Conservation (phyloP, 2,329 filamentous ascomycete genomes). For the Allantophomopsis lycopodina region DNA sequence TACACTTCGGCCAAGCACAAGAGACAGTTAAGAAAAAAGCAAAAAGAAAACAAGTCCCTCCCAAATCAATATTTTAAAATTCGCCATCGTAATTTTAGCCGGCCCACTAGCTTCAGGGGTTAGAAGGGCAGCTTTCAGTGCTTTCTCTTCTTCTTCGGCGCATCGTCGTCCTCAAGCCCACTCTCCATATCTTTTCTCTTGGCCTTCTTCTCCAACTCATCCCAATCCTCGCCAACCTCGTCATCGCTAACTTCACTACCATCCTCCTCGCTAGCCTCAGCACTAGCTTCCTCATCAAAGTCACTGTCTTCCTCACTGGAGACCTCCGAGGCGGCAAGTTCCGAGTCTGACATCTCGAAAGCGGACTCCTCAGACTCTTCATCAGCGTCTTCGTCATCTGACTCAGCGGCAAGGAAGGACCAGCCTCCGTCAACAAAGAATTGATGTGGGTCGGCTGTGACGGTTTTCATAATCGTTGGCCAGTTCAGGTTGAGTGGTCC, state of each 20-base stretch:
- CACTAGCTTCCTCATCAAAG: constrained; percentile 80
- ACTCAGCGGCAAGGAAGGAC: constrained; percentile 81
- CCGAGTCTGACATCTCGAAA: constrained; percentile 81
- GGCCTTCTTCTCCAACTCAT: constrained; percentile 84
- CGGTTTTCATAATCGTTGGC: constrained; percentile 99
- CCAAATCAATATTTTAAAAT: no score
- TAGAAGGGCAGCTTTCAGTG: constrained; percentile 14
- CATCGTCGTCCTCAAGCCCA: constrained; percentile 58
- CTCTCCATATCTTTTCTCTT: constrained; percentile 66
- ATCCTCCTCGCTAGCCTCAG: constrained; percentile 63
- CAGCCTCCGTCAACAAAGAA: constrained; percentile 96
- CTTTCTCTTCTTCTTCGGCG: constrained; percentile 58
- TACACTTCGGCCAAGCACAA: no score
- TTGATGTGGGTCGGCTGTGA: constrained; percentile 80
- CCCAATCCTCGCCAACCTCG: constrained; percentile 81
- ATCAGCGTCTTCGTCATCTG: constrained; percentile 66
- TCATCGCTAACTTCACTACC: constrained; percentile 45
- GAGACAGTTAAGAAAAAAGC: no score
- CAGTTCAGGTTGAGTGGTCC: constrained; percentile 96
- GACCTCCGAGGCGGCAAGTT: constrained; percentile 60
- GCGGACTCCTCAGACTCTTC: constrained; percentile 82
- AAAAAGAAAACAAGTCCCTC: no score
- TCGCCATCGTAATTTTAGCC: no score
- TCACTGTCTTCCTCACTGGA: constrained; percentile 82
- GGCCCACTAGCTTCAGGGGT: no score